phyloP scores from a whole-genome alignment of 345 rosid species.

The Eucalyptus guilfoylei region DNA sequence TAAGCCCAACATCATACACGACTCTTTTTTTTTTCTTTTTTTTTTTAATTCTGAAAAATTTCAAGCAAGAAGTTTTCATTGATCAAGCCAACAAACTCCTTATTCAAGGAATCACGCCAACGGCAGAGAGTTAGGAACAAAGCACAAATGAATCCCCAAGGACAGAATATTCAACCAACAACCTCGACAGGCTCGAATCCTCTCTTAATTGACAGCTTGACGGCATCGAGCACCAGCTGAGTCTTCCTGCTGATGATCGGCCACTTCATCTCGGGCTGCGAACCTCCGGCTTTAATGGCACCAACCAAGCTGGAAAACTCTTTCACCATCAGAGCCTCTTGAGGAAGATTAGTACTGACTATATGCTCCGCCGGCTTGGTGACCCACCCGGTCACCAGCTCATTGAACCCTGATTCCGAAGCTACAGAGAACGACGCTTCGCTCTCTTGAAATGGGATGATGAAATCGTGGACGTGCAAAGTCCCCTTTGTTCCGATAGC shows the following conservation, averaged over 20 bases:
- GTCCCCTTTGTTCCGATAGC: slow-evolving; percentile 64
- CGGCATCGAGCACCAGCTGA: slow-evolving; percentile 60
- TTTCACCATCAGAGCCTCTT: slow-evolving; percentile 71
- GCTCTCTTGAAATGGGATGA: slow-evolving; percentile 56
- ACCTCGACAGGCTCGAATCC: slow-evolving; percentile 38
- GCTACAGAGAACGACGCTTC: slow-evolving; percentile 33
- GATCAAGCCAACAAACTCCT: not conserved
- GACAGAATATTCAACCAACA: not conserved
- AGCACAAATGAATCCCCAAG: not conserved
- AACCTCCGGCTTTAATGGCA: slow-evolving; percentile 32
- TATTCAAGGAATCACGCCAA: not conserved
- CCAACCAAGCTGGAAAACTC: slow-evolving; percentile 61
- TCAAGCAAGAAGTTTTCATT: not conserved
- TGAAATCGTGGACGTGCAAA: slow-evolving; percentile 48
- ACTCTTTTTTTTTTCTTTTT: not conserved
- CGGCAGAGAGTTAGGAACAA: not conserved
- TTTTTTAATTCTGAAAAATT: not conserved
- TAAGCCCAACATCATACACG: not conserved
- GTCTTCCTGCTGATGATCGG: slow-evolving; percentile 54
- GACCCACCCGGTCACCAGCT: slow-evolving; percentile 34
- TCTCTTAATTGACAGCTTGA: slow-evolving; percentile 42
- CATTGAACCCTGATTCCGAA: slow-evolving; percentile 35
- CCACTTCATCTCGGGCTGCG: slow-evolving; percentile 62
- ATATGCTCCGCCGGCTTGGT: slow-evolving; percentile 26
- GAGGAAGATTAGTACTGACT: slow-evolving; percentile 40